A percentile compares a stretch with the other conserved stretches of the same genome.
phyloP scores from a whole-genome alignment of 495 filamentous ascomycete species.

The Penicillium mononematosum region DNA sequence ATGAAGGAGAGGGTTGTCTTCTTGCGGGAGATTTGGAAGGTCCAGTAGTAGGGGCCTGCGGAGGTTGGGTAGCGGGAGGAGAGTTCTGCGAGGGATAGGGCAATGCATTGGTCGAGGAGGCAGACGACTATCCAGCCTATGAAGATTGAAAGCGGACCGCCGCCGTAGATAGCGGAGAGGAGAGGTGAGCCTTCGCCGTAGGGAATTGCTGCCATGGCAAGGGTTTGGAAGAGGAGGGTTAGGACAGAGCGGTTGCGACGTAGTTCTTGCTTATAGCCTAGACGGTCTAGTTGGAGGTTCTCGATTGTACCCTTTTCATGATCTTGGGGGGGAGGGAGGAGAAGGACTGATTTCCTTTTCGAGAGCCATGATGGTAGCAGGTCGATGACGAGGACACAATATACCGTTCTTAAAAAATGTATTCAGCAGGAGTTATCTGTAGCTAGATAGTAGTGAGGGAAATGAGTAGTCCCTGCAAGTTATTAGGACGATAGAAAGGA shows the following conservation, averaged over 20 bases:
- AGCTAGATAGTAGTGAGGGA: not conserved
- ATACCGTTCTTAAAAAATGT: not conserved
- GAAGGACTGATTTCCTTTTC: not conserved
- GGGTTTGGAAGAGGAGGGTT: slow-evolving; percentile 38
- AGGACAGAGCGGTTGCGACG: slow-evolving; percentile 38
- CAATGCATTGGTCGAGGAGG: slow-evolving; percentile 40
- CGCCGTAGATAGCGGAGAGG: slow-evolving; percentile 44
- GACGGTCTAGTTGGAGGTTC: slow-evolving; percentile 28
- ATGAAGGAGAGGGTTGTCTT: slow-evolving; percentile 57
- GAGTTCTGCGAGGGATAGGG: slow-evolving; percentile 47
- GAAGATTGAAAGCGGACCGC: slow-evolving; percentile 43
- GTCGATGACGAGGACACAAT: too few relatives aligned
- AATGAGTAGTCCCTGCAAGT: not conserved
- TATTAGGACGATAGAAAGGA: not conserved
- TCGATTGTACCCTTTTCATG: slow-evolving; percentile 21
- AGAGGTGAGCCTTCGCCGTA: slow-evolving; percentile 49
- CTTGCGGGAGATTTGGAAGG: slow-evolving; percentile 38
- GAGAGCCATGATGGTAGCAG: not conserved
- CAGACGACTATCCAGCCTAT: slow-evolving; percentile 44
- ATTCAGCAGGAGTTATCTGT: not conserved
- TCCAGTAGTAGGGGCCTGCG: slow-evolving; percentile 53
- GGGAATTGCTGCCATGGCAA: slow-evolving; percentile 47
- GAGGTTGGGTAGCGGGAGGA: slow-evolving; percentile 52
- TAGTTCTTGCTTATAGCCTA: slow-evolving; percentile 43
- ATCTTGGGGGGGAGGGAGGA: not conserved